Conservation (phyloP, 768 basidiomycete genomes). For the Suillus spraguei region DNA sequence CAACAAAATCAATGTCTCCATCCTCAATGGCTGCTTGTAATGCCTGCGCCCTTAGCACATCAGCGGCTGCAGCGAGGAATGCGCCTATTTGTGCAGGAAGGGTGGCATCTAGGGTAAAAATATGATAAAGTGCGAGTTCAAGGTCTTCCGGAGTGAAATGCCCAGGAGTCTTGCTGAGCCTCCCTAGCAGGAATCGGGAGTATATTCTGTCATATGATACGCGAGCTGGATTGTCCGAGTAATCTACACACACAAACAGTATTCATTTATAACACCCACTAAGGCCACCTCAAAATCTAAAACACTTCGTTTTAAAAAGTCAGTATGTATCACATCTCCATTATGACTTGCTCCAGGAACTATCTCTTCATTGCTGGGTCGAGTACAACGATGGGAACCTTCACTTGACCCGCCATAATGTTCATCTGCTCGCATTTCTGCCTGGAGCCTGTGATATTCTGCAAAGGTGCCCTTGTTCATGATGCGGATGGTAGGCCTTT, state of each 20-base stretch:
- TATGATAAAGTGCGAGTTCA: constrained; percentile 68
- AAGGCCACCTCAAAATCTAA: not conserved
- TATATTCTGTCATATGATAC: constrained; percentile 25
- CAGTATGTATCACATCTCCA: not conserved
- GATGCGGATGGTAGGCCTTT: constrained; percentile 24
- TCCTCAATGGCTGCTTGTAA: constrained; percentile 62
- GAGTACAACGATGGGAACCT: constrained; percentile 12
- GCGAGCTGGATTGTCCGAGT: not conserved
- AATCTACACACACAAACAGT: not conserved
- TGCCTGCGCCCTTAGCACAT: constrained; percentile 70
- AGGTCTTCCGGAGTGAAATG: constrained; percentile 81
- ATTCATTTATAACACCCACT: not conserved
- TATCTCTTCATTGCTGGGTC: constrained; percentile 3
- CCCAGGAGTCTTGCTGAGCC: constrained; percentile 79
- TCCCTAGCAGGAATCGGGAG: constrained; percentile 65
- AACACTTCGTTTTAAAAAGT: not conserved
- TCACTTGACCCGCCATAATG: constrained; percentile 15
- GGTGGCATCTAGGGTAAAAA: constrained; percentile 66
- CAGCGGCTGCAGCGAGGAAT: constrained; percentile 83
- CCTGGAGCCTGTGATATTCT: too few species aligned
- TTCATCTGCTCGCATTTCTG: constrained; percentile 19
- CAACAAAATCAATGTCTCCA: constrained; percentile 69
- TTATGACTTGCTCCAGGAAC: constrained; percentile 9
- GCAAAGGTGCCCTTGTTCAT: constrained; percentile 22
- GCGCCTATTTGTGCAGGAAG: constrained; percentile 82